Percentiles rank a stretch among this genome's conserved stretches.
Conservation (phyloP, 164 flowering plant genomes). For the Dillenia suffruticosa region DNA sequence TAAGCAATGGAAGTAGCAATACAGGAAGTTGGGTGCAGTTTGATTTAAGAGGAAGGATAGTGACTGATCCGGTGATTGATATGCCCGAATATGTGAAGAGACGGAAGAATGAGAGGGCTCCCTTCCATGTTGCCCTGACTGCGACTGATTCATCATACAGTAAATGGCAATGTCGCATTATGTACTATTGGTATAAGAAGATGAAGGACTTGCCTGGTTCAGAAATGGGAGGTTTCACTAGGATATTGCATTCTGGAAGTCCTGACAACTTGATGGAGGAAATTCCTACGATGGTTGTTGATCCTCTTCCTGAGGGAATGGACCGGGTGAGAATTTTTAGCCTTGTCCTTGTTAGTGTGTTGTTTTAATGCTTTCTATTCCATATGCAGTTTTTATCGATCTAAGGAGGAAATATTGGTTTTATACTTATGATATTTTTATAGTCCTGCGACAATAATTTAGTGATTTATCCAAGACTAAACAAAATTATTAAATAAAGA, state of each 20-base stretch:
- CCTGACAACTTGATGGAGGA: conserved; percentile 86
- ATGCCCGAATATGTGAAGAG: conserved; percentile 48
- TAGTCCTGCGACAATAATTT: too few relatives aligned
- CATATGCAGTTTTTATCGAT: not conserved
- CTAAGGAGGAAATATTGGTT: not conserved
- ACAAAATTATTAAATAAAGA: too few relatives aligned
- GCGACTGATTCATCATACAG: conserved; percentile 84
- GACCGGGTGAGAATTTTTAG: conserved; percentile 63
- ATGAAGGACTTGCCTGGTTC: conserved; percentile 73
- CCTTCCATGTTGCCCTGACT: conserved; percentile 80
- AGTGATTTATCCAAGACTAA: too few relatives aligned
- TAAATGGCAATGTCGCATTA: conserved; percentile 94
- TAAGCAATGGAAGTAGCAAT: conserved; percentile 19
- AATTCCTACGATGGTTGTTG: conserved; percentile 87
- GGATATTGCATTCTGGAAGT: conserved; percentile 85
- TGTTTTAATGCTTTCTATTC: not conserved
- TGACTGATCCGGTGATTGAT: conserved; percentile 53
- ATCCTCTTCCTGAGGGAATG: conserved; percentile 84
- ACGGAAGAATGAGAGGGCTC: conserved; percentile 21
- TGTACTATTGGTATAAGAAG: conserved; percentile 95
- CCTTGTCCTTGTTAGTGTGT: not conserved
- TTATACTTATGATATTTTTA: not conserved
- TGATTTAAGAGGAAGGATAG: conserved; percentile 11
- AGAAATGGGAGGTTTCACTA: conserved; percentile 95
- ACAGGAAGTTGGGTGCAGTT: conserved; percentile 12